Base-by-base conservation (phyloP, 345 rosid genomes). In the Firmiana major region DNA sequence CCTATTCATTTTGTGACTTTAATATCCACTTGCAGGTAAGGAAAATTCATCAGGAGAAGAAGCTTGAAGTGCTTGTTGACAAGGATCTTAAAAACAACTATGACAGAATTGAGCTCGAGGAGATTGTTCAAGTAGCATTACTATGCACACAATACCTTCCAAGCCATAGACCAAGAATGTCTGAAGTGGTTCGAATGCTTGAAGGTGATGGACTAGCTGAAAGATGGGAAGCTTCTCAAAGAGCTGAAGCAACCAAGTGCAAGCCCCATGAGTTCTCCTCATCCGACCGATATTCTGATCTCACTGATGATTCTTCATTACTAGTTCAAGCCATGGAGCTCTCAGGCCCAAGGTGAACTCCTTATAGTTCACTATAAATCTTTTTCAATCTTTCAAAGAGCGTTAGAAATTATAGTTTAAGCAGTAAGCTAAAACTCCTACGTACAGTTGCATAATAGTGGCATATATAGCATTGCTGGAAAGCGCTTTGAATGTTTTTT, bases 141-240 rank as follows among this genome's bases (percentile, higher is more conserved):
- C 81, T 93, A 48, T 87, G 97, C 86, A 94, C 98, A 24, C 98
- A 94, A 76, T 87, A 89, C 83, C 85, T 93, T 75, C 98, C 98
- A 9, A 90, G 86, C 63, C 90, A 91, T 12, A 89, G 98, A 77
- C 97, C 98, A 0, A 93, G 89, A 78, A 94, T 93, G 97, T 94
- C 97, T 0, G 98, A 94, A 83, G 98, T 93, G 53, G 97, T 93
- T 46, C 83, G 97, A 75, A 94, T 94, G 98, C 97, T 94, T 0
- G 98, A 94, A 88, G 98, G 98, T 11, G 98, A 94, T 73, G 98
- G 98, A 0, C 89, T 94, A 1, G 98, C 95, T 11, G 98, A 94
- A 77, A 93, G 88, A 85, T 94, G 98, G 98, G 98, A 94, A 87
- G 98, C 95, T 81, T 89, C 98, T 64, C 98, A 93, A 66, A 88